Conservation (phyloP, 2,329 filamentous ascomycete species). For the Exophiala aquamarina region DNA sequence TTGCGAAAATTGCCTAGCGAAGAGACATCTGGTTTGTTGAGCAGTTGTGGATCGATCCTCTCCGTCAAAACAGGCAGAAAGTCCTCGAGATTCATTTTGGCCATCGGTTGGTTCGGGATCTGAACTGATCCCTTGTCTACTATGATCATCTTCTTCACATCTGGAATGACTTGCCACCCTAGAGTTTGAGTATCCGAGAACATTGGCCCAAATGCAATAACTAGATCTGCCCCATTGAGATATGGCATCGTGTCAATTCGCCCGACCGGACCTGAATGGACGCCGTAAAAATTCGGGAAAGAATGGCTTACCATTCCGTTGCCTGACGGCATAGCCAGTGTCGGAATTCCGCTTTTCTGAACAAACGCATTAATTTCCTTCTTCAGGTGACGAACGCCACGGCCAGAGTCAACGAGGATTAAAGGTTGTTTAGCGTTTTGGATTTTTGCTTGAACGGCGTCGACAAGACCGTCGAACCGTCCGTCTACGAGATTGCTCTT, state of each 20-base stretch:
- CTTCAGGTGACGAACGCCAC: constrained; percentile 72
- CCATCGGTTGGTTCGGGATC: constrained; percentile 57
- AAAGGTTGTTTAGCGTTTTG: constrained; percentile 72
- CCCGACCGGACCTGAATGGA: constrained; percentile 79
- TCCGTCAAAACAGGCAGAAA: constrained; percentile 3
- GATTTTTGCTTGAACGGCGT: constrained; percentile 79
- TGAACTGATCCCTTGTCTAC: constrained; percentile 72
- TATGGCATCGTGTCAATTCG: constrained; percentile 49
- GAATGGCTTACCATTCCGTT: constrained; percentile 81
- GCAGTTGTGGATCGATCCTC: background rate
- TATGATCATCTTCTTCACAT: constrained; percentile 74
- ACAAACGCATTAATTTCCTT: constrained; percentile 72
- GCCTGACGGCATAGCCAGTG: constrained; percentile 88
- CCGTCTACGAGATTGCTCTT: constrained; percentile 49
- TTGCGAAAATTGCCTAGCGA: constrained; percentile 17
- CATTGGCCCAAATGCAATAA: constrained; percentile 44
- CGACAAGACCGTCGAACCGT: constrained; percentile 69
- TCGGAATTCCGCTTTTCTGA: constrained; percentile 71
- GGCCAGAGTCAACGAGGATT: constrained; percentile 80
- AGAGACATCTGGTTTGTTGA: constrained; percentile 6
- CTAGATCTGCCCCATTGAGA: constrained; percentile 41
- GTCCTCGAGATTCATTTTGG: constrained; percentile 7
- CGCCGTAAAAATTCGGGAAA: constrained; percentile 73
- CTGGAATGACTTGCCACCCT: constrained; percentile 77
- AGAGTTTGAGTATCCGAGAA: constrained; percentile 54